Conservation (phyloP, 257 asterid genomes). For the Ajuga chamaepitys region DNA sequence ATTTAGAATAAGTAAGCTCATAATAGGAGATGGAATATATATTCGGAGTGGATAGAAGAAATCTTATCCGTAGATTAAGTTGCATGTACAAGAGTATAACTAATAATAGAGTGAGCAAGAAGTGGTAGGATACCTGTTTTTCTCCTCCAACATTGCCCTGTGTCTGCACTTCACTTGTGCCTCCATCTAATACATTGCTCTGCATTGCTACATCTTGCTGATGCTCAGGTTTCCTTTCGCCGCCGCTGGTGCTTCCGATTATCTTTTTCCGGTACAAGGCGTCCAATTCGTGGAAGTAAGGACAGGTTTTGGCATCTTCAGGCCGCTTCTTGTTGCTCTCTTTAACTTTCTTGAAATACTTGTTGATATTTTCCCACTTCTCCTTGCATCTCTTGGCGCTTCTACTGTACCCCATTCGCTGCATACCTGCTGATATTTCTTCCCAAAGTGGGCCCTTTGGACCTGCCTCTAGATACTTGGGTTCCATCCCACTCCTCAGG, state of each 20-base stretch:
- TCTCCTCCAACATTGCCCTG: constrained; percentile 10
- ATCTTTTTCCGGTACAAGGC: constrained; percentile 20
- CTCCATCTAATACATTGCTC: not conserved
- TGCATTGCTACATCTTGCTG: not conserved
- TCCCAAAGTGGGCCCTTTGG: constrained; percentile 41
- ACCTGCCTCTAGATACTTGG: constrained; percentile 26
- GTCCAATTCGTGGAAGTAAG: constrained; percentile 32
- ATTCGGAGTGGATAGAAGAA: too few species aligned
- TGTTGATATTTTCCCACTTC: constrained; percentile 65
- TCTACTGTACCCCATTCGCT: constrained; percentile 33
- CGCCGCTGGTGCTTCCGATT: not conserved
- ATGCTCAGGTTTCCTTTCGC: not conserved
- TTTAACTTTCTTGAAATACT: constrained; percentile 45
- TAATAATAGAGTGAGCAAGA: not conserved
- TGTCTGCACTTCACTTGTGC: not conserved
- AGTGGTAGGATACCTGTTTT: constrained; percentile 31
- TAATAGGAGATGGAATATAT: too few species aligned
- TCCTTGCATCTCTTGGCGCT: constrained; percentile 53
- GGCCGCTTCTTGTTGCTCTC: constrained; percentile 38
- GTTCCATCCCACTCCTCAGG: constrained; percentile 28
- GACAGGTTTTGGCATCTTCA: constrained; percentile 37
- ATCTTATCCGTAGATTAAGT: too few species aligned
- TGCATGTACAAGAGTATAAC: too few species aligned
- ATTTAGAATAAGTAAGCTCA: too few species aligned
- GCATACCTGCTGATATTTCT: constrained; percentile 32